Evolutionary conservation across 2,329 filamentous ascomycete genomes (phyloP).

Genomic region (Microsporum ferrugineum): DNA sequence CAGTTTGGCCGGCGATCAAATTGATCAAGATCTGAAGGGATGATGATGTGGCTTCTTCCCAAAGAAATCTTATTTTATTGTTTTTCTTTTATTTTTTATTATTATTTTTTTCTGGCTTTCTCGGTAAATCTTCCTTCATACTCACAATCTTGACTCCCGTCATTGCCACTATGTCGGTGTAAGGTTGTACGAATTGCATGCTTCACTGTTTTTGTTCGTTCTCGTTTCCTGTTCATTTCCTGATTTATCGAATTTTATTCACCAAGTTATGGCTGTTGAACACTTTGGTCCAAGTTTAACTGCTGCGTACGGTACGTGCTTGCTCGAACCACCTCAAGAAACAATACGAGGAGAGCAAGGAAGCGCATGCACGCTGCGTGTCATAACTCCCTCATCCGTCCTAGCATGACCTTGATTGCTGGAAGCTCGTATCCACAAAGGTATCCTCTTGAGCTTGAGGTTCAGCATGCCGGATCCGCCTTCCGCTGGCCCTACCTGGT

Average conservation of each 20-base stretch:
- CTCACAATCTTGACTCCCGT: background rate
- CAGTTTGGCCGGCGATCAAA: constrained; percentile 1
- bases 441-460: background rate
- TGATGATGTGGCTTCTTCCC: background rate
- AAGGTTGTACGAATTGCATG: constrained; percentile 1
- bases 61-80: constrained; percentile 3
- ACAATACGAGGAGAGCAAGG: background rate
- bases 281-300: background rate
- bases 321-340: background rate
- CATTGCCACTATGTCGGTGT: constrained; percentile 5
- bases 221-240: background rate
- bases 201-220: background rate
- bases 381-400: constrained; percentile 2
- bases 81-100: background rate
- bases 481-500: constrained; percentile 3
- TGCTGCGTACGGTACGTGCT: background rate
- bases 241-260: constrained; percentile 5
- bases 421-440: constrained; percentile 2
- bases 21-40: constrained; percentile 3
- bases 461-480: constrained; percentile 4
- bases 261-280: background rate
- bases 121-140: background rate
- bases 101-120: background rate
- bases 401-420: constrained; percentile 4
- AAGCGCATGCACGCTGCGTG: constrained; percentile 3